These are phyloP conservation scores for Apiospora hydei DNA, from an alignment of 2,329 filamentous ascomycete genomes.

Conservation along the genomic window DNA sequence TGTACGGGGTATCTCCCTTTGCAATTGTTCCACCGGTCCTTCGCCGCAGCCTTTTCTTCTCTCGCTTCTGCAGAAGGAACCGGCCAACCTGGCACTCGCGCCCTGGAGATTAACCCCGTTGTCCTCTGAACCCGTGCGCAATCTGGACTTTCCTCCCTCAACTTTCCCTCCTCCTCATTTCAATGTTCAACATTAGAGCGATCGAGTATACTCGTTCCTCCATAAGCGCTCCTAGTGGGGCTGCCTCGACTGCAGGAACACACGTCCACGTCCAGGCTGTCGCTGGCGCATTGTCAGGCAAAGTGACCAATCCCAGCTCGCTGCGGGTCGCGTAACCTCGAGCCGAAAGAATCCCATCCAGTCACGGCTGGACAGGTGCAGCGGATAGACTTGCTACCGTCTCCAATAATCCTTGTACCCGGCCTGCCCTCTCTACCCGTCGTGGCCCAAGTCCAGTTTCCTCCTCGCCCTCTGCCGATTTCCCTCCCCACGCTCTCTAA, in stretches of 20 bases:
- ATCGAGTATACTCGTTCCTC: background rate
- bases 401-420: background rate
- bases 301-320: slow-evolving; percentile 11
- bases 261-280: background rate
- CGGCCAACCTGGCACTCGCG: background rate
- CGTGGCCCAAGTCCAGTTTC: background rate
- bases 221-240: background rate
- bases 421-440: slow-evolving; percentile 11
- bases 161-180: background rate
- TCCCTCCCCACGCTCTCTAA: background rate
- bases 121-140: background rate
- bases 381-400: background rate
- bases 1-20: background rate
- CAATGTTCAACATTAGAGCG: background rate
- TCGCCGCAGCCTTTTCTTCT: background rate
- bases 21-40: background rate
- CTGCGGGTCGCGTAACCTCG: slow-evolving; percentile 20
- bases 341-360: slow-evolving; percentile 21
- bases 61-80: background rate
- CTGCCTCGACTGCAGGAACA: slow-evolving; percentile 8
- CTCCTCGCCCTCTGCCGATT: background rate
- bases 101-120: background rate
- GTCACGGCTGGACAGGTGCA: slow-evolving; percentile 14
- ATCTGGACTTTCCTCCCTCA: background rate
- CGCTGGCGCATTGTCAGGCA: slow-evolving; percentile 3